Evolutionary conservation across 257 asterid species (phyloP), one percentile per base, ranked within the genome.

Genomic region (Fraxinus cuspidata): DNA sequence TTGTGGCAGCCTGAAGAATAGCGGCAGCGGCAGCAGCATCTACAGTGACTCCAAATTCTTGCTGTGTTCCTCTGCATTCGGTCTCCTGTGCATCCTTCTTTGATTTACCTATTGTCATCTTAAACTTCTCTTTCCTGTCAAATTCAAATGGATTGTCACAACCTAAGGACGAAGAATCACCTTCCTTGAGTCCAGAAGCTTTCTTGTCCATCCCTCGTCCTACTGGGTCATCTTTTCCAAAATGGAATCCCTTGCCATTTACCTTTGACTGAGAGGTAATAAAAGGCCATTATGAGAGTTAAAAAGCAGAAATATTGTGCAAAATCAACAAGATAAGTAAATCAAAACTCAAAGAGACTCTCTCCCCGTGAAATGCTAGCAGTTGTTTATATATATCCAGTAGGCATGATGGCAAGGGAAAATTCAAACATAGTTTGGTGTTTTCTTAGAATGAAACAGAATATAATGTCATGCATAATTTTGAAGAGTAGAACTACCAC

Each of bases 11-110:
- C 86, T 93, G 90, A 85, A 96, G 97, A 79, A 93, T 90, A 77
- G 97, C 99, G 31, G 94, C 98, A 5, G 90, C 96, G 35, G 95
- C 86, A 2, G 91, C 94, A 56, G 94, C 94, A 82, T 89, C 98
- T 79, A 96, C 84, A 70, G 80, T 75, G 76, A 86, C 77, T 68
- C 90, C 91, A 77, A 60, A 53, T 81, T 89, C 91, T 79, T 77
- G 85, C 80, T 83, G 86, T 74, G 83, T 66, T 31, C 71, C 90
- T 74, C 79, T 86, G 32, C 84, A 37, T 74, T 80, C 88, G 3
- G 88, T 76, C 38, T 89, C 97, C 58, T 84, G 87, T 21, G 72
- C 29, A 35, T 92, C 98, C 89, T 95, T 93, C 86, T 81, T 92
- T 42, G 92, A 83, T 88, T 92, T 96, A 66, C 96, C 88, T 76